Conservation (phyloP, 2,329 filamentous ascomycete genomes). For the Fragosphaeria purpurea region DNA sequence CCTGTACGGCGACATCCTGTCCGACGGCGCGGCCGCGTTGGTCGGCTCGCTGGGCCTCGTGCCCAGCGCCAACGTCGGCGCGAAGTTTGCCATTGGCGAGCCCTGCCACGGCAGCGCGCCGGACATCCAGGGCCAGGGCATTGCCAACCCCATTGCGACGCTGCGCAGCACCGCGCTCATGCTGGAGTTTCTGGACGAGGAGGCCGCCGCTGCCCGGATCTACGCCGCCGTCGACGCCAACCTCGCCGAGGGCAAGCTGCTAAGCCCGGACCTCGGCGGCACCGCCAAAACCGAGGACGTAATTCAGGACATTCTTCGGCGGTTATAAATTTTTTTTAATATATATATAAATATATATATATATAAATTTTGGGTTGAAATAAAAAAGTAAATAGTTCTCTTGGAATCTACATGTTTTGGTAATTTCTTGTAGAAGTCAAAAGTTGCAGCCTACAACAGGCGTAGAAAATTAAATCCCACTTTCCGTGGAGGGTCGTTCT, state of each 20-base stretch:
- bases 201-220: conserved; percentile 76
- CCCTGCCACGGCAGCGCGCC: conserved; percentile 94
- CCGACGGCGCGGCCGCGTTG: conserved; percentile 87
- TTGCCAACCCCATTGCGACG: conserved; percentile 95
- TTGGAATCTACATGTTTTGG: too few relatives aligned
- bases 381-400: neutral
- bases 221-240: conserved; percentile 88
- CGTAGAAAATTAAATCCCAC: too few relatives aligned
- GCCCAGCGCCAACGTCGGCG: conserved; percentile 88
- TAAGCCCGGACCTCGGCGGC: conserved; percentile 87
- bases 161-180: conserved; percentile 84
- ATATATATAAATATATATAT: neutral
- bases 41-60: conserved; percentile 89
- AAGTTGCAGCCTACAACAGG: too few relatives aligned
- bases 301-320: conserved; percentile 73
- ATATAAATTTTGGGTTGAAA: neutral
- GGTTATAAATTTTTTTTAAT: conserved; percentile 45
- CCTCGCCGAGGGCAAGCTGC: conserved; percentile 67
- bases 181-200: conserved; percentile 89
- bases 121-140: conserved; percentile 84
- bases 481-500: too few relatives aligned
- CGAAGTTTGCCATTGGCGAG: conserved; percentile 91
- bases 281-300: conserved; percentile 79
- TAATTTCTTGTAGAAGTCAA: too few relatives aligned
- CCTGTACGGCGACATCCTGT: conserved; percentile 93